Evolutionary conservation across 371 early-diverging fungal genomes (phyloP).

Genomic region (Catenaria anguillulae): DNA sequence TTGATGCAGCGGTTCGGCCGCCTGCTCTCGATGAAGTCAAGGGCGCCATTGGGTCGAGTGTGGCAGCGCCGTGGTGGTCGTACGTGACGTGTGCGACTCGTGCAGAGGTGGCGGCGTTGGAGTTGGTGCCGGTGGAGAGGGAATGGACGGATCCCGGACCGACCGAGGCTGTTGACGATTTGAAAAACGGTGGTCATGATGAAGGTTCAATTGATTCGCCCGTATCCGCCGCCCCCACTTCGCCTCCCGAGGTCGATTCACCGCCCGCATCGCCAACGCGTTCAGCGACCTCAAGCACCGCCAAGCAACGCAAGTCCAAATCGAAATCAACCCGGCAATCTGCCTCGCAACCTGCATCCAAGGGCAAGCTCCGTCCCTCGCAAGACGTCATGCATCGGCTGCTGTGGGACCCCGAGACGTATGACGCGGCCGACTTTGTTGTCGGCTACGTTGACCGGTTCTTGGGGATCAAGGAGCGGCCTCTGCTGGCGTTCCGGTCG

Average conservation of each 20-base stretch:
- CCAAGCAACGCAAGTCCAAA: no score
- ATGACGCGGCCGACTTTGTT: background rate
- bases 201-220: no score
- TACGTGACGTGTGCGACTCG: background rate
- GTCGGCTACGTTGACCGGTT: background rate
- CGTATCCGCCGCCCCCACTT: no score
- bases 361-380: background rate
- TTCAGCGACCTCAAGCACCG: no score
- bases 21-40: background rate
- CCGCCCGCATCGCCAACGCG: no score
- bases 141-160: background rate
- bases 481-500: background rate
- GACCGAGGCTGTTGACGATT: no score
- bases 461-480: background rate
- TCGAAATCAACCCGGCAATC: no score
- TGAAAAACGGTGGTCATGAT: no score
- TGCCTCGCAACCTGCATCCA: no score
- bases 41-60: background rate
- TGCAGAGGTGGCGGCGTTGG: background rate
- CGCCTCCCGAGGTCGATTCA: no score
- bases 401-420: background rate
- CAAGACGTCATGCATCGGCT: background rate
- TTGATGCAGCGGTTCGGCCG: background rate
- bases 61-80: background rate
- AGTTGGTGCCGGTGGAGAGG: background rate